Evolutionary conservation across 176 grass and related monocot species (phyloP).

Genomic region (Ampelocalamus luodianensis): DNA sequence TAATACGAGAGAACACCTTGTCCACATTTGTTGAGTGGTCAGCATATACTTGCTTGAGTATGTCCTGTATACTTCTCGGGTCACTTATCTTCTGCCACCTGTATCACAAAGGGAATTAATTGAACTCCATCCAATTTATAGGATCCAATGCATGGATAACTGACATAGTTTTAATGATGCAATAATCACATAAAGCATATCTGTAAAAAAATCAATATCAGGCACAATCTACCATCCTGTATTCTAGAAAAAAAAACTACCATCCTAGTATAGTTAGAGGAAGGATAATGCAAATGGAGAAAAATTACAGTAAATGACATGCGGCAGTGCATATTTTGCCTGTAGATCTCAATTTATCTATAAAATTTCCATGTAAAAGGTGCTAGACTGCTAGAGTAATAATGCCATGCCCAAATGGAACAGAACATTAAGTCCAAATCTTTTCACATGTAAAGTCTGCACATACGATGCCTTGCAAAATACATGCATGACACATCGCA

Average conservation of each 20-base stretch:
- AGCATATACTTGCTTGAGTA: conserved; percentile 96
- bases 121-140: conserved; percentile 7
- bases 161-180: conserved; percentile 2
- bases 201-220: background rate
- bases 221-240: background rate
- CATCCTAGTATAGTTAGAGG: background rate
- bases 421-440: background rate
- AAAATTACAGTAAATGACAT: background rate
- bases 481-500: background rate
- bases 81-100: conserved; percentile 98
- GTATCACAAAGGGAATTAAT: conserved; percentile 42
- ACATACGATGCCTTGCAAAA: background rate
- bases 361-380: conserved; percentile 3
- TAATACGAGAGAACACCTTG: conserved; percentile 85
- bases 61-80: conserved; percentile 73
- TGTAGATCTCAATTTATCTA: background rate
- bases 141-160: conserved; percentile 11
- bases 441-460: conserved; percentile 19
- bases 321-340: background rate
- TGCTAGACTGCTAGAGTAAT: background rate
- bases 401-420: conserved; percentile 1
- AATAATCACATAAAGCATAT: background rate
- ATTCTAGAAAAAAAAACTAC: too few relatives aligned
- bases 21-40: conserved; percentile 90
- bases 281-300: background rate